These are phyloP conservation scores for Fusarium xyrophilum DNA, from an alignment of 2,329 filamentous ascomycete genomes.

Conservation along the genomic window DNA sequence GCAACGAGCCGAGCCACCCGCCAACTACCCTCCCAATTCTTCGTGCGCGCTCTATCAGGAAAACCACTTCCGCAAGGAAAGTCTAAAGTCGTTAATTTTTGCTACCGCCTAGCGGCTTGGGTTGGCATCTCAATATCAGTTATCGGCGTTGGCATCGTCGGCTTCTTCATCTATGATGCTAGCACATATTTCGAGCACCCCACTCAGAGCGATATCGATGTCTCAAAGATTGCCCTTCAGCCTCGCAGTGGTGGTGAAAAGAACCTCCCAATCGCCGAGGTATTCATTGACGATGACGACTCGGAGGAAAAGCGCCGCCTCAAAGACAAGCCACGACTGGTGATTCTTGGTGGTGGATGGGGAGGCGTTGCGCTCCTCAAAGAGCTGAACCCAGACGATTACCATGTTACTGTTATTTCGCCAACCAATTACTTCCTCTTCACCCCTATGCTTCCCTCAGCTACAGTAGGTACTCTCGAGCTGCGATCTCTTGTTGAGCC, in stretches of 20 bases:
- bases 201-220: conserved; percentile 73
- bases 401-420: conserved; percentile 94
- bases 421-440: conserved; percentile 98
- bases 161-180: conserved; percentile 93
- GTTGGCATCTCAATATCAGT: conserved; percentile 76
- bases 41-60: conserved; percentile 57
- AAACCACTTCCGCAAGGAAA: conserved; percentile 58
- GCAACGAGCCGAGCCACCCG: conserved; percentile 4
- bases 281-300: conserved; percentile 89
- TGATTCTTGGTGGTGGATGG: conserved; percentile 94
- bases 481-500: conserved; percentile 91
- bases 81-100: conserved; percentile 61
- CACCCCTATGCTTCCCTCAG: conserved; percentile 96
- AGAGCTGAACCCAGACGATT: conserved; percentile 86
- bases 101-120: conserved; percentile 69
- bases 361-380: conserved; percentile 92
- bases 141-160: conserved; percentile 71
- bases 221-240: conserved; percentile 83
- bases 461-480: conserved; percentile 94
- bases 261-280: conserved; percentile 89
- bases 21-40: conserved; percentile 35
- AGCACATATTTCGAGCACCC: conserved; percentile 82
- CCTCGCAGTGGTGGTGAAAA: conserved; percentile 88
- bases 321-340: conserved; percentile 90
- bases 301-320: conserved; percentile 70